Percentiles rank a stretch among this genome's conserved stretches.
Evolutionary conservation across 163 green algal genomes (phyloP).

Genomic region (Botryococcus braunii): DNA sequence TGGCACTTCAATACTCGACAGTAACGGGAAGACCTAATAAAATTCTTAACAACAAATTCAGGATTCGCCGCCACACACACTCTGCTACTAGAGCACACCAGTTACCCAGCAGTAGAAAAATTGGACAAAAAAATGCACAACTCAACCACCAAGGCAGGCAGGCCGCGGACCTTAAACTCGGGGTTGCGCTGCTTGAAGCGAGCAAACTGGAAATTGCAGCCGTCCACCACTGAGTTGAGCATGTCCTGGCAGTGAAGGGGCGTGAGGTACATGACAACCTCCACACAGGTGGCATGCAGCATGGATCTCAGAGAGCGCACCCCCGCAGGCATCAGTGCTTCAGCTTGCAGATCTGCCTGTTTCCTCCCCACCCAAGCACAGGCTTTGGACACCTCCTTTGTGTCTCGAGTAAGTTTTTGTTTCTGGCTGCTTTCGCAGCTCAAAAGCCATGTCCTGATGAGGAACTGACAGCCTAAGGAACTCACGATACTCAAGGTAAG

Average conservation of each 20-base stretch:
- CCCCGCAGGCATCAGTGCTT: conserved; percentile 45
- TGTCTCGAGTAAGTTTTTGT: too few relatives aligned
- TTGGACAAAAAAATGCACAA: neutral
- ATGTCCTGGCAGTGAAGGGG: conserved; percentile 53
- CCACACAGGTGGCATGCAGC: conserved; percentile 55
- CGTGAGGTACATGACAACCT: conserved; percentile 70
- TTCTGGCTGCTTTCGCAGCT: too few relatives aligned
- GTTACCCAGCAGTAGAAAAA: neutral
- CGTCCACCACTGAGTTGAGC: conserved; percentile 37
- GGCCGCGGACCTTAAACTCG: conserved; percentile 31
- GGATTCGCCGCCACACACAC: too few relatives aligned
- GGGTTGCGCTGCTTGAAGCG: conserved; percentile 48
- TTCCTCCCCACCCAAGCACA: too few relatives aligned
- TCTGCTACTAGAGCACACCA: conserved; percentile 1
- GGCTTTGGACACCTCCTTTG: too few relatives aligned
- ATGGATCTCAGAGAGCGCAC: conserved; percentile 38
- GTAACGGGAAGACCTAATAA: too few relatives aligned
- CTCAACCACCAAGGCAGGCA: neutral
- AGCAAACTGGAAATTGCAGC: conserved; percentile 44
- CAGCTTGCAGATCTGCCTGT: conserved; percentile 40
- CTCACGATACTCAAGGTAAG: too few relatives aligned
- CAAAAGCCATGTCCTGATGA: too few relatives aligned
- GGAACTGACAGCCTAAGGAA: too few relatives aligned
- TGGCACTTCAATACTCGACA: too few relatives aligned
- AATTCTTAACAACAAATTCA: too few relatives aligned